phyloP scores from a whole-genome alignment of 225 moss, liverwort and hornwort genomes.

The Straminergon stramineum region DNA sequence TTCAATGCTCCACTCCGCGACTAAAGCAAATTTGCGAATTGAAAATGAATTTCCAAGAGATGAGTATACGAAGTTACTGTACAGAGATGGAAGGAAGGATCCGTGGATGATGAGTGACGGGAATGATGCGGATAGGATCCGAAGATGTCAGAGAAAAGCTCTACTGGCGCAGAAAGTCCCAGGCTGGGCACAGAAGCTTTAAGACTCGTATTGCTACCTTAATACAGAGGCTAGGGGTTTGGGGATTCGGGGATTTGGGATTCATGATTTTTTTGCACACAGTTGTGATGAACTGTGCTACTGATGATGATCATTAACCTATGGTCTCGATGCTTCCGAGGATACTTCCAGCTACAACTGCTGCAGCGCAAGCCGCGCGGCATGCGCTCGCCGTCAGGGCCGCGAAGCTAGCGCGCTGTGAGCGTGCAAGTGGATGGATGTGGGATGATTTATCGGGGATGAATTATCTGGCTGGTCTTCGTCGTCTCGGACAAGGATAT shows the following conservation, averaged over 20 bases:
- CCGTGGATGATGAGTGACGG: slow-evolving; percentile 1
- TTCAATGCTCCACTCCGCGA: not conserved
- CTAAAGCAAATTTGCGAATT: not conserved
- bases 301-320: not conserved
- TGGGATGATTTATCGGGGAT: not conserved
- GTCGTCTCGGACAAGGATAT: not conserved
- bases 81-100: not conserved
- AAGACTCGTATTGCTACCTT: too few species aligned
- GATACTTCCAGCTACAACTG: not conserved
- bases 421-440: not conserved
- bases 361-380: not conserved
- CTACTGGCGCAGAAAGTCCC: not conserved
- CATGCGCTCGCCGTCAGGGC: not conserved
- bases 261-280: not conserved
- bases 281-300: not conserved
- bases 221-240: not conserved
- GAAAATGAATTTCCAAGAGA: not conserved
- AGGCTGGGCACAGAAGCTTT: not conserved
- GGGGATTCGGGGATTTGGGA: not conserved
- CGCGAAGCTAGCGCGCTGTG: not conserved
- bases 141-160: not conserved
- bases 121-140: not conserved
- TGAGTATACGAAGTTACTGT: too few species aligned
- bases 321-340: not conserved
- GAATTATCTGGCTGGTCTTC: too few species aligned